phyloP scores from a whole-genome alignment of 441 rosid species.

The Jatropha multifida region DNA sequence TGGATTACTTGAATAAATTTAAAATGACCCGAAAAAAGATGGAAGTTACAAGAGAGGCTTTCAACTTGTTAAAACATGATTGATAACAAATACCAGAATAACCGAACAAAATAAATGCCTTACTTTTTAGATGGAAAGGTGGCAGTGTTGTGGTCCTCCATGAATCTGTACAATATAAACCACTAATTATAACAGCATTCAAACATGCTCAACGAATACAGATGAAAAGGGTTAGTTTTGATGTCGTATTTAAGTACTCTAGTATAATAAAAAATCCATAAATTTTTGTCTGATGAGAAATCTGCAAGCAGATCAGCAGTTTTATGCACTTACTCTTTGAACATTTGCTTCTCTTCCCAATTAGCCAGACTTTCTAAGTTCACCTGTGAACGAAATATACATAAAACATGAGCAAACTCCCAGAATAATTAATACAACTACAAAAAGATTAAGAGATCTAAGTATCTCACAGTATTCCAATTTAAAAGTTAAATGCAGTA shows the following conservation, averaged over 20 bases:
- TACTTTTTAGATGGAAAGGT: constrained; percentile 96
- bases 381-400: constrained; percentile 44
- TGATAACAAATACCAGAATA: constrained; percentile 11
- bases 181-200: constrained; percentile 9
- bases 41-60: background rate
- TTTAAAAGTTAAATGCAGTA: background rate
- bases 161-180: constrained; percentile 55
- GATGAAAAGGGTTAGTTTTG: background rate
- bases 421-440: background rate
- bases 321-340: constrained; percentile 60
- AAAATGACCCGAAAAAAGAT: background rate
- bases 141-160: constrained; percentile 98
- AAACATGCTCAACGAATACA: background rate
- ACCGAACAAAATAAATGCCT: constrained; percentile 27
- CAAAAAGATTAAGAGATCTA: background rate
- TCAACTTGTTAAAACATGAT: constrained; percentile 5
- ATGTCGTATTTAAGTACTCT: background rate
- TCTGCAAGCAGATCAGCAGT: constrained; percentile 7
- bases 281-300: background rate
- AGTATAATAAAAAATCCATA: background rate
- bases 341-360: constrained; percentile 99
- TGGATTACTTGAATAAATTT: background rate
- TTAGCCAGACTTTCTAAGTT: constrained; percentile 88
- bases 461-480: background rate
- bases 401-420: background rate